Evolutionary conservation across 192 early-diverging fungal genomes (phyloP).

Genomic region (Cetraspora pellucida): DNA sequence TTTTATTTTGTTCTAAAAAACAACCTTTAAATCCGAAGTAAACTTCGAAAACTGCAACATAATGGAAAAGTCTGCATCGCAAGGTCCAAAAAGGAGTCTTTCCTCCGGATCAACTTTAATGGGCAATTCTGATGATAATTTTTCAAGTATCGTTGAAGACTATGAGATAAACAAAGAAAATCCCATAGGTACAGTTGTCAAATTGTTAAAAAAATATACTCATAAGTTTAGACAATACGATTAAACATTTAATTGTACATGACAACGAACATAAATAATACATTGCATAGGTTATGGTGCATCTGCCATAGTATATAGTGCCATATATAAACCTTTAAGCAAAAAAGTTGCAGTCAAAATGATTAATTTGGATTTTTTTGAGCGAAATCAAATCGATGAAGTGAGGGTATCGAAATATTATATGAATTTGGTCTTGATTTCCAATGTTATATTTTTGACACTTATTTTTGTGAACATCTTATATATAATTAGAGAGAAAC

Average conservation of each 20-base stretch:
- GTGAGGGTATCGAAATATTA: constrained; percentile 54
- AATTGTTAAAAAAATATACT: neutral
- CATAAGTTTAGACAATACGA: neutral
- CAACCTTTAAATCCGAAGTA: neutral
- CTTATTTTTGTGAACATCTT: neutral
- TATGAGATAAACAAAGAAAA: constrained; percentile 21
- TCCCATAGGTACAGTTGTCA: constrained; percentile 21
- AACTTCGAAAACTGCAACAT: neutral
- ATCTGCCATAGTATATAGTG: constrained; percentile 82
- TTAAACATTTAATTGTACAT: neutral
- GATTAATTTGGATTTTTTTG: constrained; percentile 90
- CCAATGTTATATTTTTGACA: constrained; percentile 1
- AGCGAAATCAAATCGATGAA: constrained; percentile 90
- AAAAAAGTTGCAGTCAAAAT: constrained; percentile 78
- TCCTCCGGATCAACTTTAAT: constrained; percentile 1
- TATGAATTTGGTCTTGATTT: neutral
- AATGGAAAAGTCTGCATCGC: constrained; percentile 17
- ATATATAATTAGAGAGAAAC: constrained; percentile 68
- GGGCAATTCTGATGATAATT: neutral
- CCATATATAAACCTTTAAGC: constrained; percentile 71
- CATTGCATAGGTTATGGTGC: constrained; percentile 73
- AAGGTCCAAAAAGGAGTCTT: neutral
- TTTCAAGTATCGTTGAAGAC: constrained; percentile 29
- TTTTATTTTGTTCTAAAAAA: neutral
- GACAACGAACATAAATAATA: neutral